These are phyloP conservation scores for Cicer judaicum DNA, from an alignment of 306 rosid species.

Conservation along the genomic window DNA sequence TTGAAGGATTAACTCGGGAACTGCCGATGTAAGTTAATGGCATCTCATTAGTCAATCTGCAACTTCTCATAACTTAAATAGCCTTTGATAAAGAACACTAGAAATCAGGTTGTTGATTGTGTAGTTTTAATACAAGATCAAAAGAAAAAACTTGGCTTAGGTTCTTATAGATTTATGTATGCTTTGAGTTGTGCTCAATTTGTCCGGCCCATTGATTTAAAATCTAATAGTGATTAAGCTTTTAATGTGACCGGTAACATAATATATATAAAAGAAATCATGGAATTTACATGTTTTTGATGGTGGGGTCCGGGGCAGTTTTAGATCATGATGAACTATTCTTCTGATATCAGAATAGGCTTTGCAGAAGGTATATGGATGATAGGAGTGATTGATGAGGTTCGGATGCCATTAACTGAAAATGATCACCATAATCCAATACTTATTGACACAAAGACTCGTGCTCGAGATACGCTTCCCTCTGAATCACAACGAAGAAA, in stretches of 20 bases:
- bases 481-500: slow-evolving; percentile 86
- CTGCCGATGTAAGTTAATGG: slow-evolving; percentile 72
- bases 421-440: slow-evolving; percentile 54
- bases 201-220: neutral
- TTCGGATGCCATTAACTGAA: slow-evolving; percentile 62
- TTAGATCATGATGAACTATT: slow-evolving; percentile 38
- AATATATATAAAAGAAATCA: slow-evolving; percentile 3
- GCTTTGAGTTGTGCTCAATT: neutral
- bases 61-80: slow-evolving; percentile 17
- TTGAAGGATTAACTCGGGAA: slow-evolving; percentile 88
- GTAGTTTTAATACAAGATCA: slow-evolving; percentile 1
- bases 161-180: slow-evolving; percentile 5
- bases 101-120: neutral
- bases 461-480: slow-evolving; percentile 68
- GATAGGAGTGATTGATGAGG: slow-evolving; percentile 86
- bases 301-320: slow-evolving; percentile 35
- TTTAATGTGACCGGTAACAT: slow-evolving; percentile 4
- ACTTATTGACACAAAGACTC: slow-evolving; percentile 84
- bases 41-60: slow-evolving; percentile 20
- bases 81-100: slow-evolving; percentile 28
- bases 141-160: neutral
- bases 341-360: slow-evolving; percentile 68
- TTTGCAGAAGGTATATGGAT: slow-evolving; percentile 70
- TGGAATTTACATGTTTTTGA: slow-evolving; percentile 5
- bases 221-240: slow-evolving; percentile 29